Percentiles rank a stretch among this genome's conserved stretches.
Conservation (phyloP, 2,329 filamentous ascomycete genomes). For the Raffaelea ambrosiae region DNA sequence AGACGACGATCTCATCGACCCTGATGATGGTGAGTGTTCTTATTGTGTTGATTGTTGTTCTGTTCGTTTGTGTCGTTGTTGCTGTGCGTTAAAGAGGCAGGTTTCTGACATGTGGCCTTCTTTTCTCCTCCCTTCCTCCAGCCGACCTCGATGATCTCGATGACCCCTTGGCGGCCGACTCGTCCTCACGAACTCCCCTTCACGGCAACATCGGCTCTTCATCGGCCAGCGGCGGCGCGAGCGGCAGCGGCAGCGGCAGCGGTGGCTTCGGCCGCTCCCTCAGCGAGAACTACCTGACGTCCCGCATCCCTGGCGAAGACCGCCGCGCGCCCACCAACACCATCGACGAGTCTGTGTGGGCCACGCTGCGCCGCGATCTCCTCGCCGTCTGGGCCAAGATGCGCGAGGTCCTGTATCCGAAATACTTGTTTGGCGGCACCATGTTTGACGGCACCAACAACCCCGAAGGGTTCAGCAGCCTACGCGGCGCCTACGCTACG, state of each 20-base stretch:
- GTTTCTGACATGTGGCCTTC: too few relatives aligned
- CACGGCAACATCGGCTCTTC: constrained; percentile 68
- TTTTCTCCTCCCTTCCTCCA: constrained; percentile 22
- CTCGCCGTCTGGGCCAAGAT: constrained; percentile 96
- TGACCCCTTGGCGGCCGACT: constrained; percentile 62
- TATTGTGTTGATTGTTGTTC: neutral
- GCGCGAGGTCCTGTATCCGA: constrained; percentile 92
- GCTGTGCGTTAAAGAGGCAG: too few relatives aligned
- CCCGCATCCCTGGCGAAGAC: constrained; percentile 86
- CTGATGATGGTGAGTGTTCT: constrained; percentile 57
- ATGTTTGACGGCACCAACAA: constrained; percentile 47
- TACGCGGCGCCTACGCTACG: constrained; percentile 55
- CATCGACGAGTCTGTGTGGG: constrained; percentile 96
- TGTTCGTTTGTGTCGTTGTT: neutral
- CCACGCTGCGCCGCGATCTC: constrained; percentile 87
- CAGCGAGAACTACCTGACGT: constrained; percentile 77
- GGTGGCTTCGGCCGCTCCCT: constrained; percentile 42
- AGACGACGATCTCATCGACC: constrained; percentile 68
- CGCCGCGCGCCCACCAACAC: constrained; percentile 83
- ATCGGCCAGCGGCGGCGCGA: neutral
- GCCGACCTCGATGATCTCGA: constrained; percentile 89
- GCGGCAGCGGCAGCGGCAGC: neutral
- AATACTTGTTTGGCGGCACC: constrained; percentile 72
- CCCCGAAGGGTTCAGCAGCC: constrained; percentile 4
- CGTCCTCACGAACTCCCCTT: constrained; percentile 68